Conservation (phyloP, 306 rosid species). For the Chamaecrista fasciculata region DNA sequence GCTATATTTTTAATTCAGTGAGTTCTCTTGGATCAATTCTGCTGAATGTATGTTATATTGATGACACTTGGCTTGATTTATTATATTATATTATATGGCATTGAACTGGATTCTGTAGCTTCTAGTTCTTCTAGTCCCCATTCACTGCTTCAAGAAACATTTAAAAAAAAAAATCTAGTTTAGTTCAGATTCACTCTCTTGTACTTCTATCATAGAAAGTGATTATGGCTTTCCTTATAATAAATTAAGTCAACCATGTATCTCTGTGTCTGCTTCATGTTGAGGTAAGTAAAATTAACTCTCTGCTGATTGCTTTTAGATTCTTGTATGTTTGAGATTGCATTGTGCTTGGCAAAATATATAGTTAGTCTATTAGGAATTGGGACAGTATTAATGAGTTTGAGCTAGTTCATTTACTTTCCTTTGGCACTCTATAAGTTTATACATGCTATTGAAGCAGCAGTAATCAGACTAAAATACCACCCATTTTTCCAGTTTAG, state of each 20-base stretch:
- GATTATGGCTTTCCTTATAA: conserved; percentile 14
- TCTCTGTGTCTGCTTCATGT: conserved; percentile 15
- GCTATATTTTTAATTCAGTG: conserved; percentile 26
- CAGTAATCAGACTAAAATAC: neutral
- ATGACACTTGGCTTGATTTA: conserved; percentile 26
- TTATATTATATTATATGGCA: conserved; percentile 19
- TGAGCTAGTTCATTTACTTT: neutral
- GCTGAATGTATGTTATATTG: conserved; percentile 26
- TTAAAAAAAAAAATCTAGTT: conserved; percentile 10
- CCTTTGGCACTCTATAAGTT: neutral
- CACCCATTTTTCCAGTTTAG: neutral
- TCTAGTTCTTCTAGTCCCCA: too few species aligned
- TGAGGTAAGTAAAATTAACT: neutral
- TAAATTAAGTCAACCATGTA: too few species aligned
- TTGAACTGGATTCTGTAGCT: conserved; percentile 31
- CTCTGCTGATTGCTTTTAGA: neutral
- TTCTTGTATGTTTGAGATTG: neutral
- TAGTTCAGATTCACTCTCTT: conserved; percentile 18
- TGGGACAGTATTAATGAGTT: neutral
- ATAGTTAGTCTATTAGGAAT: too few species aligned
- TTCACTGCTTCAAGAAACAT: too few species aligned
- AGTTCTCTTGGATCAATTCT: conserved; percentile 29
- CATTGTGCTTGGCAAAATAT: conserved; percentile 9
- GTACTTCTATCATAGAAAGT: neutral
- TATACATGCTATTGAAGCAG: neutral